Conservation (phyloP, 345 rosid species). For the Noccaea caerulescens region DNA sequence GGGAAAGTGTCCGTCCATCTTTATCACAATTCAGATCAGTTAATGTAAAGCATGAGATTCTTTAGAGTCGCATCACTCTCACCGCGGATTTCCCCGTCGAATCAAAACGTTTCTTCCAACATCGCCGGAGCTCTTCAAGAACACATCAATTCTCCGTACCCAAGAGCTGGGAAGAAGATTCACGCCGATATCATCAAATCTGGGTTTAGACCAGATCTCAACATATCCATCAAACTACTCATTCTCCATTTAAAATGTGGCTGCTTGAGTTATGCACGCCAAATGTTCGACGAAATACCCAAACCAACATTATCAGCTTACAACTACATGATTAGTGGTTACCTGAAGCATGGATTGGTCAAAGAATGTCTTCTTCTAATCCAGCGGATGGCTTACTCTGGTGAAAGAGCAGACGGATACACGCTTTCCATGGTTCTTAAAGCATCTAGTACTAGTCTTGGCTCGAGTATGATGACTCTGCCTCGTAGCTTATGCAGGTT, state of each 20-base stretch:
- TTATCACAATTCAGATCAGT: conserved; percentile 15
- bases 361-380: conserved; percentile 52
- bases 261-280: conserved; percentile 58
- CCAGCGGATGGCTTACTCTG: conserved; percentile 52
- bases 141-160: conserved; percentile 63
- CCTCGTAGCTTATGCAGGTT: conserved; percentile 52
- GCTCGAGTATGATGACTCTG: conserved; percentile 26
- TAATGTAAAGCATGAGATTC: conserved; percentile 30
- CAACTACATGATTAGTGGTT: conserved; percentile 77
- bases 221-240: conserved; percentile 69
- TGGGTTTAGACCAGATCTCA: conserved; percentile 60
- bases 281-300: conserved; percentile 77
- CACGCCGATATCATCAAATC: conserved; percentile 68
- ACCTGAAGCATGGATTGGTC: conserved; percentile 54
- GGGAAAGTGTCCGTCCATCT: conserved; percentile 8
- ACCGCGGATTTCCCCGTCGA: not conserved
- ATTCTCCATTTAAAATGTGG: conserved; percentile 63
- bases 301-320: conserved; percentile 72
- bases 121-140: conserved; percentile 68
- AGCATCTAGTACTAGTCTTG: conserved; percentile 55
- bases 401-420: conserved; percentile 71
- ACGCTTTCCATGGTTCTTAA: conserved; percentile 85
- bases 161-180: conserved; percentile 65
- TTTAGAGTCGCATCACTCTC: conserved; percentile 9
- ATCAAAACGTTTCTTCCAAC: conserved; percentile 25